Percentiles rank a stretch among this genome's conserved stretches.
phyloP scores from a whole-genome alignment of 495 filamentous ascomycete species.

The Evernia prunastri region DNA sequence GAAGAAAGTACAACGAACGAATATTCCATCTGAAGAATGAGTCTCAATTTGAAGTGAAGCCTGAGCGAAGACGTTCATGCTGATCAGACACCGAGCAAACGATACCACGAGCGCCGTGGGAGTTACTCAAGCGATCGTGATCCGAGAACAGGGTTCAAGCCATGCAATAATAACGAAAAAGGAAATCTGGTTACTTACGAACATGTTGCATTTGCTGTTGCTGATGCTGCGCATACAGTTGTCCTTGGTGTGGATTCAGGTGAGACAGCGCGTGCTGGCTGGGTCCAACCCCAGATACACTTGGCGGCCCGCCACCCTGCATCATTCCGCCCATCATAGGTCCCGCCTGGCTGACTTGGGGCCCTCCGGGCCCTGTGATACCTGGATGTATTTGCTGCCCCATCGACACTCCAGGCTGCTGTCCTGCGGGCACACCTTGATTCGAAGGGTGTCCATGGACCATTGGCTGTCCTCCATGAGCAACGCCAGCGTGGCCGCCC shows the following conservation, averaged over 20 bases:
- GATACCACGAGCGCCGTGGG: not conserved
- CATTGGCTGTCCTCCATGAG: constrained; percentile 69
- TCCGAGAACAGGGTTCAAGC: not conserved
- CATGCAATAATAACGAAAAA: not conserved
- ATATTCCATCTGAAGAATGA: not conserved
- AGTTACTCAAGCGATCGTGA: not conserved
- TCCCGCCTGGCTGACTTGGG: constrained; percentile 71
- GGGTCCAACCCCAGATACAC: constrained; percentile 49
- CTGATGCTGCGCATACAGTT: constrained; percentile 48
- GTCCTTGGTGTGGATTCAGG: constrained; percentile 58
- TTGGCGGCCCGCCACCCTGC: constrained; percentile 51
- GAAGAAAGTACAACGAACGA: not conserved
- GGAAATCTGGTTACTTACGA: not conserved
- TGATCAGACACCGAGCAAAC: not conserved
- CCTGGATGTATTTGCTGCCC: constrained; percentile 76
- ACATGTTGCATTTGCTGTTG: constrained; percentile 31
- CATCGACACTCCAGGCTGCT: constrained; percentile 50
- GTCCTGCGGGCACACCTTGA: constrained; percentile 54
- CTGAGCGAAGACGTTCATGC: not conserved
- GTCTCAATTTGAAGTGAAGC: not conserved
- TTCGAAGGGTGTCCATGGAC: constrained; percentile 60
- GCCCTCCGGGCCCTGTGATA: constrained; percentile 70
- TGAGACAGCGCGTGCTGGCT: constrained; percentile 77
- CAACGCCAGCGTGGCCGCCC: constrained; percentile 63
- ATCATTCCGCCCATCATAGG: constrained; percentile 79